A percentile compares a stretch with the other conserved stretches of the same genome.
Evolutionary conservation across 345 rosid species (phyloP).

Genomic region (Lepidium africanum): DNA sequence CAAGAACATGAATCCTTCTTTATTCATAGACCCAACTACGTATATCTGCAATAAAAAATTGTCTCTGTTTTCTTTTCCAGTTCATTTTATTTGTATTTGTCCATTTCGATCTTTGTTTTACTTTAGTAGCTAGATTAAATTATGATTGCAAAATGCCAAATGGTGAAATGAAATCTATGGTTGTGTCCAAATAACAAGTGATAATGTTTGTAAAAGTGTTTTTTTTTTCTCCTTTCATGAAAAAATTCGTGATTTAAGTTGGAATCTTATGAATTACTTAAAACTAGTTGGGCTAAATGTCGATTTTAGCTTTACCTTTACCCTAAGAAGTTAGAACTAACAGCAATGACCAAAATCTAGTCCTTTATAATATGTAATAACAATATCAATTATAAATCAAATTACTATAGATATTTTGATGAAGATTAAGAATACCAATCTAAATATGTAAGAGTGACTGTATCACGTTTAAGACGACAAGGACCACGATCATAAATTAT

Average conservation of each 20-base stretch:
- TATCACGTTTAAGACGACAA: background rate
- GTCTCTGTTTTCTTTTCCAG: conserved; percentile 2
- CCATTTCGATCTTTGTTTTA: background rate
- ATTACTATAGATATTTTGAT: background rate
- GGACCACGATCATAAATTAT: background rate
- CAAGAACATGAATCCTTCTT: background rate
- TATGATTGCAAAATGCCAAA: conserved; percentile 1
- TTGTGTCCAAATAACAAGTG: background rate
- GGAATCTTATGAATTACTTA: background rate
- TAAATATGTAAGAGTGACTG: background rate
- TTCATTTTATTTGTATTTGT: background rate
- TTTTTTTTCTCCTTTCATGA: background rate
- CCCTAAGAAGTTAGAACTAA: background rate
- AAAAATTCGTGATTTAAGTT: background rate
- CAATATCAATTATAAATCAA: background rate
- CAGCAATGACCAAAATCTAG: background rate
- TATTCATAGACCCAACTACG: no score
- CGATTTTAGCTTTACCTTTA: background rate
- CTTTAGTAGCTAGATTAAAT: background rate
- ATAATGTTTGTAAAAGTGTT: no score
- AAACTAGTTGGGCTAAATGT: background rate
- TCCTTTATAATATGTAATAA: background rate
- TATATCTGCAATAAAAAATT: conserved; percentile 8
- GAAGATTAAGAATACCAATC: background rate
- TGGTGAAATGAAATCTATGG: background rate